A percentile compares a stretch with the other conserved stretches of the same genome.
Evolutionary conservation across 495 filamentous ascomycete genomes (phyloP).

Genomic region (Xylaria longipes): DNA sequence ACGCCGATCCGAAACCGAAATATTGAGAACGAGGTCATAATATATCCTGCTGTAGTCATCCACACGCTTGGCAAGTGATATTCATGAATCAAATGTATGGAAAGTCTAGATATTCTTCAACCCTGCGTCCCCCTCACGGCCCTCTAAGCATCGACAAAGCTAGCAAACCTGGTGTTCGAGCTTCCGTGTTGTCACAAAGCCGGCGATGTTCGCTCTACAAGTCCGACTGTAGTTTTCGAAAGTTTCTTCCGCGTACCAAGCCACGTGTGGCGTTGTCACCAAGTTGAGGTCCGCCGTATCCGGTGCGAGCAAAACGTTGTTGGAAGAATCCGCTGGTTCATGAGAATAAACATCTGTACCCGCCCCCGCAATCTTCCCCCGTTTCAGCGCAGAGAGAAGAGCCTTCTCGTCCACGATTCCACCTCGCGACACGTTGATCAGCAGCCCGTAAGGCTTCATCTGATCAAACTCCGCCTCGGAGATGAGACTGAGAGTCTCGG

Average conservation of each 20-base stretch:
- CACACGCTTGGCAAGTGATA: neutral
- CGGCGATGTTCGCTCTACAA: conserved; percentile 38
- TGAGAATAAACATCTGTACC: conserved; percentile 61
- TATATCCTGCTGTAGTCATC: neutral
- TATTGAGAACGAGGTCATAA: neutral
- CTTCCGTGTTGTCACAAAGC: conserved; percentile 29
- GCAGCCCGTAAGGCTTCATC: conserved; percentile 55
- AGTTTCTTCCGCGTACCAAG: conserved; percentile 50
- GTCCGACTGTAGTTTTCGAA: conserved; percentile 42
- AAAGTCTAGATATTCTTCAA: neutral
- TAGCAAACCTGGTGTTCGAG: conserved; percentile 32
- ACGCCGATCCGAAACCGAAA: neutral
- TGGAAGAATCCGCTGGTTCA: conserved; percentile 54
- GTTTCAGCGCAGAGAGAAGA: conserved; percentile 53
- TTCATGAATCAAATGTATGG: neutral
- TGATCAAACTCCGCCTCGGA: conserved; percentile 51
- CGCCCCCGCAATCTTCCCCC: conserved; percentile 55
- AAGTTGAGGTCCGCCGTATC: conserved; percentile 44
- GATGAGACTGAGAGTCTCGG: conserved; percentile 55
- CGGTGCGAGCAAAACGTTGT: conserved; percentile 30
- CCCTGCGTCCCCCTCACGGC: neutral
- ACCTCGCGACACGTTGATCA: conserved; percentile 64
- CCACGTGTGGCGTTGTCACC: conserved; percentile 49
- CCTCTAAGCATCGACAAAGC: too few relatives aligned
- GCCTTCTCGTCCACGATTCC: conserved; percentile 64